Conservation (phyloP, 202 grass and related monocot species). For the Eragrostis tef region DNA sequence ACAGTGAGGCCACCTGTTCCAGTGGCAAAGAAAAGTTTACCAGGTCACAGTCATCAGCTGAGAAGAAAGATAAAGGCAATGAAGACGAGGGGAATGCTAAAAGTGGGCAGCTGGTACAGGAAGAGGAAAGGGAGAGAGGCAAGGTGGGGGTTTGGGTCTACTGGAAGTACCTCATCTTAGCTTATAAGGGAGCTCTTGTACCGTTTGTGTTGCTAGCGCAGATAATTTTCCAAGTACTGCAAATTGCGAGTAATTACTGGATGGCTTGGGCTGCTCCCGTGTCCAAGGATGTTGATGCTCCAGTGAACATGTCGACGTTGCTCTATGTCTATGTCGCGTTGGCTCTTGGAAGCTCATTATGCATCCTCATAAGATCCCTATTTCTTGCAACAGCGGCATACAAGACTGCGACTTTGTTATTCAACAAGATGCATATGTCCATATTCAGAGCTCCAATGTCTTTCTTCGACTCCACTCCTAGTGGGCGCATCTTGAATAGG, state of each 20-base stretch:
- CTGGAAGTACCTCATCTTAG: neutral
- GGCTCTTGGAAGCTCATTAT: neutral
- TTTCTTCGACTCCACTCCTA: neutral
- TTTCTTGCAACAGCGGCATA: neutral
- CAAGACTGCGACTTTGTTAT: neutral
- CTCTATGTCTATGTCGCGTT: neutral
- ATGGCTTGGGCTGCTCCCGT: constrained; percentile 1
- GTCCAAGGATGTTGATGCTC: neutral
- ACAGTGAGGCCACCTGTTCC: neutral
- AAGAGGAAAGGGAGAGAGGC: neutral
- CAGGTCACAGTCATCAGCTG: neutral
- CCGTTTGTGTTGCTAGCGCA: neutral
- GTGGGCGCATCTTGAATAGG: neutral
- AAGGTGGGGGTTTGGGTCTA: neutral
- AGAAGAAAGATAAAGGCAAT: neutral
- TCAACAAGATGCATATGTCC: constrained; percentile 1
- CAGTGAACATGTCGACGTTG: neutral
- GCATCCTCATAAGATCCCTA: neutral
- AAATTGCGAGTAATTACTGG: neutral
- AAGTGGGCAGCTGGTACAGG: neutral
- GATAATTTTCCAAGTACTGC: neutral
- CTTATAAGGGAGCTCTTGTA: neutral
- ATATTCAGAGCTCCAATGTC: neutral
- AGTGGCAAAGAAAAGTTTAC: neutral
- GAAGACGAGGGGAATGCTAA: neutral